phyloP scores from a whole-genome alignment of 2,329 filamentous ascomycete species.

The Hysterium pulicare region DNA sequence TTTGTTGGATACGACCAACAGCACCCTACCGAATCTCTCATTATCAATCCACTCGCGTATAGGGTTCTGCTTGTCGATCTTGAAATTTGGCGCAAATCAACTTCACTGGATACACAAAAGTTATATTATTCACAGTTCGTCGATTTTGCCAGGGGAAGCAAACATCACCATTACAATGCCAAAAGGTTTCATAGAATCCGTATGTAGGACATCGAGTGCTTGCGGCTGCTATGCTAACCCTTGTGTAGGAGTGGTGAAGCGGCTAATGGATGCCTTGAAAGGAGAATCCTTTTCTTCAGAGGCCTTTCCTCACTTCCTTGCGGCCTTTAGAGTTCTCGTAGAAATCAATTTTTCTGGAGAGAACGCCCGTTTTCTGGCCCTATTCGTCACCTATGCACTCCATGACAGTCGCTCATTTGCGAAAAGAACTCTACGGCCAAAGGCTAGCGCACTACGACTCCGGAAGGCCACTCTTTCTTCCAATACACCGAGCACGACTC shows the following conservation, averaged over 20 bases:
- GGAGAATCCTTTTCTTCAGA: conserved; percentile 71
- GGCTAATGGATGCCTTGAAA: conserved; percentile 85
- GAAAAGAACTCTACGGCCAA: conserved; percentile 32
- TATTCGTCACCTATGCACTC: conserved; percentile 91
- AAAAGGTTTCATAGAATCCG: conserved; percentile 85
- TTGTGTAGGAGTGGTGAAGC: conserved; percentile 74
- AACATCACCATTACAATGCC: conserved; percentile 88
- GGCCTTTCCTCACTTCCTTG: conserved; percentile 71
- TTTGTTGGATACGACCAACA: conserved; percentile 86
- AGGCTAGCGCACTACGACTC: conserved; percentile 30
- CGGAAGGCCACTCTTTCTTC: conserved; percentile 25
- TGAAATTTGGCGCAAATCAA: conserved; percentile 80
- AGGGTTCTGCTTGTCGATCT: conserved; percentile 87
- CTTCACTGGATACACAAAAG: conserved; percentile 71
- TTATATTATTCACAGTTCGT: conserved; percentile 92
- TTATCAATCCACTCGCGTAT: conserved; percentile 94
- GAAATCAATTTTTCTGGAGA: conserved; percentile 79
- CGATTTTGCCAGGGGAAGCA: conserved; percentile 84
- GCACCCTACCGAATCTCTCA: conserved; percentile 82
- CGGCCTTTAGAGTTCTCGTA: conserved; percentile 74
- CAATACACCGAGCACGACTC: conserved; percentile 22
- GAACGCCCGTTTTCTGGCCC: conserved; percentile 77
- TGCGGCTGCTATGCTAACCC: conserved; percentile 15
- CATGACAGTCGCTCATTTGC: conserved; percentile 57
- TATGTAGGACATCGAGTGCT: conserved; percentile 48